Evolutionary conservation across 768 basidiomycete genomes (phyloP).

Genomic region (Daedaleopsis sinensis): DNA sequence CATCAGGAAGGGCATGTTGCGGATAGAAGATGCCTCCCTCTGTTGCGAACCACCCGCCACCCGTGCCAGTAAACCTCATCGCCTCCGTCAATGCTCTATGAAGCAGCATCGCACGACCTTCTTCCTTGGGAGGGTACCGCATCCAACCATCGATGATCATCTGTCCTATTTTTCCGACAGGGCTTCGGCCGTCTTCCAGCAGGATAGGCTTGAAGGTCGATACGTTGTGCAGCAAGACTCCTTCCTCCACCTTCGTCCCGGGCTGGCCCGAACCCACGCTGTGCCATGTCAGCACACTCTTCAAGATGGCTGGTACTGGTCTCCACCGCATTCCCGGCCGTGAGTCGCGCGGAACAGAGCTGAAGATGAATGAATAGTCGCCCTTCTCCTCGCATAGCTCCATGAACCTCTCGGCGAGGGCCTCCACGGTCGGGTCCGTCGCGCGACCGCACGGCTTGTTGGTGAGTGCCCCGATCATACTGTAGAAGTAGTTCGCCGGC

Average conservation of each 20-base stretch:
- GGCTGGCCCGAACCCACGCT: not conserved
- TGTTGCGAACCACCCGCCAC: not conserved
- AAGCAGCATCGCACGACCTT: not conserved
- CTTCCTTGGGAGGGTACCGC: not conserved
- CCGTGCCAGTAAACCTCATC: not conserved
- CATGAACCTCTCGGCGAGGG: slow-evolving; percentile 22
- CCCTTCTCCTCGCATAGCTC: slow-evolving; percentile 23
- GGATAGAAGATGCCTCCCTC: not conserved
- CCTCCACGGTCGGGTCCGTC: slow-evolving; percentile 17
- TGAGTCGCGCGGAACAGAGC: slow-evolving; percentile 10
- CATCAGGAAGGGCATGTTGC: not conserved
- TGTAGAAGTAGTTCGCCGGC: slow-evolving; percentile 23
- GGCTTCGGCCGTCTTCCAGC: not conserved
- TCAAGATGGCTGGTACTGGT: slow-evolving; percentile 6
- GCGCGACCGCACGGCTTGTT: slow-evolving; percentile 12
- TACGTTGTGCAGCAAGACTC: slow-evolving; percentile 4
- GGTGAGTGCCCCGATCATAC: slow-evolving; percentile 24
- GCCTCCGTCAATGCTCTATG: not conserved
- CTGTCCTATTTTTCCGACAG: not conserved
- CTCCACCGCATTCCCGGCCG: slow-evolving; percentile 15
- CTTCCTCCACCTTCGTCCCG: slow-evolving; percentile 1
- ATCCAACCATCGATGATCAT: not conserved
- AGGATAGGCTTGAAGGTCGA: not conserved
- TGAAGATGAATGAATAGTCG: slow-evolving; percentile 28
- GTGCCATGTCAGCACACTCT: slow-evolving; percentile 7